These are phyloP conservation scores for Linnemannia zychae DNA, from an alignment of 192 early-diverging fungal species.

Conservation along the genomic window DNA sequence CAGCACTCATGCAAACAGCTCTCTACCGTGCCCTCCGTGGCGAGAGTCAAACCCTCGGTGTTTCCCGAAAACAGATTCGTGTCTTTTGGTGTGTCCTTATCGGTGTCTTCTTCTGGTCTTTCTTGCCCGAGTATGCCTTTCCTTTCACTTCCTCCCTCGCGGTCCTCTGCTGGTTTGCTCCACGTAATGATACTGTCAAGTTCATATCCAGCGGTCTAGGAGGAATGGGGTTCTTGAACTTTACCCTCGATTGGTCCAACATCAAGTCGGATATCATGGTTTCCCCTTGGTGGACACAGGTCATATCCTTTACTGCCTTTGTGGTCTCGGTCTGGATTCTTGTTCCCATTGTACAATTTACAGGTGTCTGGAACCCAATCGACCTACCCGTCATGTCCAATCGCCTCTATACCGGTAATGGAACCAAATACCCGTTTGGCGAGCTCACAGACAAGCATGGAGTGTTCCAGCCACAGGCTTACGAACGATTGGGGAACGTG, in stretches of 20 bases:
- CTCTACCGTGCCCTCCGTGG: constrained; percentile 48
- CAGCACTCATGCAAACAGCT: constrained; percentile 55
- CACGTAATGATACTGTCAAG: constrained; percentile 40
- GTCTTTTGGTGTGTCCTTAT: constrained; percentile 52
- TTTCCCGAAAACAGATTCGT: constrained; percentile 41
- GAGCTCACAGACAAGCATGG: constrained; percentile 30
- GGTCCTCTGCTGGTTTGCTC: constrained; percentile 56
- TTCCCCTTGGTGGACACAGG: constrained; percentile 60
- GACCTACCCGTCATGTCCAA: constrained; percentile 57
- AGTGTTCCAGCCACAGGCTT: constrained; percentile 29
- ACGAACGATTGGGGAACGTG: constrained; percentile 43
- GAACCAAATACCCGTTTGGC: constrained; percentile 46
- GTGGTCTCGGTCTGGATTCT: constrained; percentile 61
- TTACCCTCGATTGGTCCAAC: constrained; percentile 61
- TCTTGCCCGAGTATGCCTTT: constrained; percentile 57
- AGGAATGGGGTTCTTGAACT: constrained; percentile 63
- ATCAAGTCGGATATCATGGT: constrained; percentile 53
- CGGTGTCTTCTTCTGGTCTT: constrained; percentile 58
- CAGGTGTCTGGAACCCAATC: constrained; percentile 34
- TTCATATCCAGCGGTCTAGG: constrained; percentile 58
- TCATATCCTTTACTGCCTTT: constrained; percentile 58
- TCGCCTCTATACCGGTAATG: constrained; percentile 44
- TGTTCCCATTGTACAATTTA: constrained; percentile 52
- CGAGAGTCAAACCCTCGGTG: constrained; percentile 35
- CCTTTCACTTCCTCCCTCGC: constrained; percentile 54